Percentiles rank a stretch among this genome's conserved stretches.
Evolutionary conservation across 306 rosid genomes (phyloP).

Genomic region (Purshia tridentata): DNA sequence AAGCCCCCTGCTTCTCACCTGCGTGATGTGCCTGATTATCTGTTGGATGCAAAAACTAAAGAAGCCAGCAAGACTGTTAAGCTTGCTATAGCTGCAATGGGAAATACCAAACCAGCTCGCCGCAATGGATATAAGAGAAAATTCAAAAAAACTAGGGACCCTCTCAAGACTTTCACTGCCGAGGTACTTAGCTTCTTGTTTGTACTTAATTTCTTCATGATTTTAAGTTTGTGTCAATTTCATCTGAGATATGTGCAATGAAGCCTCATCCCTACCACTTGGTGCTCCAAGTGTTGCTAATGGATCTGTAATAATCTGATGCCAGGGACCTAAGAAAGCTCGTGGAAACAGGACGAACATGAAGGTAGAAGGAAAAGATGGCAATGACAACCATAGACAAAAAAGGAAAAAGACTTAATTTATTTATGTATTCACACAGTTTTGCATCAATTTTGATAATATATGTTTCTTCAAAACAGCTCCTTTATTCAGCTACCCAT

Average conservation of each 20-base stretch:
- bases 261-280: background rate
- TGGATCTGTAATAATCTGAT: constrained; percentile 15
- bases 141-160: constrained; percentile 24
- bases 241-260: background rate
- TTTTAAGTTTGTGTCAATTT: background rate
- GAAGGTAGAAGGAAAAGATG: constrained; percentile 39
- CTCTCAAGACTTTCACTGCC: constrained; percentile 31
- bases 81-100: constrained; percentile 60
- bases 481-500: background rate
- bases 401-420: constrained; percentile 33
- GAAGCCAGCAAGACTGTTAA: constrained; percentile 75
- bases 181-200: constrained; percentile 13
- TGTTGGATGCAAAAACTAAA: constrained; percentile 66
- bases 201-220: background rate
- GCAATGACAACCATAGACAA: constrained; percentile 33
- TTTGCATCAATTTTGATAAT: background rate
- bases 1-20: constrained; percentile 79
- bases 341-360: constrained; percentile 23
- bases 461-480: no score
- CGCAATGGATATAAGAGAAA: constrained; percentile 7
- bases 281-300: constrained; percentile 1
- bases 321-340: background rate
- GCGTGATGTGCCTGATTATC: constrained; percentile 79
- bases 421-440: background rate
- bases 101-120: constrained; percentile 13